Evolutionary conservation across 345 rosid species (phyloP).

Genomic region (Eucalyptus regnans): DNA sequence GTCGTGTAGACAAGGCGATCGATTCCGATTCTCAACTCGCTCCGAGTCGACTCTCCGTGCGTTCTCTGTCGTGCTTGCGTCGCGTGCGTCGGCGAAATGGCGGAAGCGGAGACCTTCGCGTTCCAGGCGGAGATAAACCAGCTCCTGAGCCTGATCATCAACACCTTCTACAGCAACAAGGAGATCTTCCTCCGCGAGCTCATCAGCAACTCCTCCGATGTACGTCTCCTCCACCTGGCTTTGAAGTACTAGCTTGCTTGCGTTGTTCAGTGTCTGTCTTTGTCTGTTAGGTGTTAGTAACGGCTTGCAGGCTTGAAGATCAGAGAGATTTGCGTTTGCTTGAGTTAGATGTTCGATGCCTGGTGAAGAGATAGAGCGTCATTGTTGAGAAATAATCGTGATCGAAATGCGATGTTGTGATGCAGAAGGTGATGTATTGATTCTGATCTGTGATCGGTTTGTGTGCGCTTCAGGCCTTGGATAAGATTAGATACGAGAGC

Average conservation of each 20-base stretch:
- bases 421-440: neutral
- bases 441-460: neutral
- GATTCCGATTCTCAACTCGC: neutral
- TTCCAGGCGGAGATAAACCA: slow-evolving; percentile 94
- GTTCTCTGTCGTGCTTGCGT: neutral
- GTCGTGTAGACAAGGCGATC: neutral
- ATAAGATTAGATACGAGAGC: slow-evolving; percentile 27
- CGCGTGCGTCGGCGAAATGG: slow-evolving; percentile 14
- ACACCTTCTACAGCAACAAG: slow-evolving; percentile 90
- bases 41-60: neutral
- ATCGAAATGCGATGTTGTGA: neutral
- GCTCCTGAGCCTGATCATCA: slow-evolving; percentile 13
- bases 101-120: slow-evolving; percentile 79
- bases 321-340: neutral
- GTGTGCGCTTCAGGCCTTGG: slow-evolving; percentile 12
- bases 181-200: slow-evolving; percentile 78
- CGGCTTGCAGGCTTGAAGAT: neutral
- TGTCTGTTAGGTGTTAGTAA: neutral
- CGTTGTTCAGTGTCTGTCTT: neutral
- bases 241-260: neutral
- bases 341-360: neutral
- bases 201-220: slow-evolving; percentile 61
- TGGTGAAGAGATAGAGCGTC: neutral
- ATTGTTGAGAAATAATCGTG: neutral
- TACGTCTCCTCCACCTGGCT: slow-evolving; percentile 2